Conservation (phyloP, 352 stramenopile species). For the Globisporangium echinulatum region DNA sequence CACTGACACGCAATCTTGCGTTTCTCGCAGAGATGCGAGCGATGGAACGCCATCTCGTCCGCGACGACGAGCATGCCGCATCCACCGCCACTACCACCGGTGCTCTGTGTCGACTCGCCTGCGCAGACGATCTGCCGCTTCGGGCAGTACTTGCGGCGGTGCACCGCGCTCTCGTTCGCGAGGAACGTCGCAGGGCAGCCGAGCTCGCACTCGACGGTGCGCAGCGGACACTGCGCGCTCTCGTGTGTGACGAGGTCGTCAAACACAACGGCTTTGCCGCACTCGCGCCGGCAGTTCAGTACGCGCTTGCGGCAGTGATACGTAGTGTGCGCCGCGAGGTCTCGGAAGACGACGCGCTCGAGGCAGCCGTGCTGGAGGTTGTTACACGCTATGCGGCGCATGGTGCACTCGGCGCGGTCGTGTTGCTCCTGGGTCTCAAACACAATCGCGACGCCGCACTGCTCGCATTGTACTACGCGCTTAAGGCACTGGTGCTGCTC, state of each 20-base stretch:
- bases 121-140: constrained; percentile 51
- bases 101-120: constrained; percentile 6
- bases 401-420: constrained; percentile 22
- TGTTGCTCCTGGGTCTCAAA: constrained; percentile 33
- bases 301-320: constrained; percentile 57
- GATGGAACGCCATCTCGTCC: constrained; percentile 61
- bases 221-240: constrained; percentile 33
- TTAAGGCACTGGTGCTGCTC: constrained; percentile 54
- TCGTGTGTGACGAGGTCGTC: constrained; percentile 50
- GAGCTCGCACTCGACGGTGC: constrained; percentile 32
- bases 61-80: constrained; percentile 36
- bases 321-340: constrained; percentile 29
- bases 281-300: constrained; percentile 43
- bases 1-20: constrained; percentile 50
- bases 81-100: constrained; percentile 13
- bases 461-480: constrained; percentile 45
- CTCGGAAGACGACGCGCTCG: constrained; percentile 25
- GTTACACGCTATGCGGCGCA: constrained; percentile 34
- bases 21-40: constrained; percentile 37
- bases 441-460: constrained; percentile 26
- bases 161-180: constrained; percentile 29
- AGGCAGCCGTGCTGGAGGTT: constrained; percentile 55
- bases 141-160: constrained; percentile 34
- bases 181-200: constrained; percentile 34
- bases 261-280: constrained; percentile 29